Evolutionary conservation across 2,329 filamentous ascomycete species (phyloP), one percentile per base, ranked within the genome.

Genomic region (Ascochyta koolunga): DNA sequence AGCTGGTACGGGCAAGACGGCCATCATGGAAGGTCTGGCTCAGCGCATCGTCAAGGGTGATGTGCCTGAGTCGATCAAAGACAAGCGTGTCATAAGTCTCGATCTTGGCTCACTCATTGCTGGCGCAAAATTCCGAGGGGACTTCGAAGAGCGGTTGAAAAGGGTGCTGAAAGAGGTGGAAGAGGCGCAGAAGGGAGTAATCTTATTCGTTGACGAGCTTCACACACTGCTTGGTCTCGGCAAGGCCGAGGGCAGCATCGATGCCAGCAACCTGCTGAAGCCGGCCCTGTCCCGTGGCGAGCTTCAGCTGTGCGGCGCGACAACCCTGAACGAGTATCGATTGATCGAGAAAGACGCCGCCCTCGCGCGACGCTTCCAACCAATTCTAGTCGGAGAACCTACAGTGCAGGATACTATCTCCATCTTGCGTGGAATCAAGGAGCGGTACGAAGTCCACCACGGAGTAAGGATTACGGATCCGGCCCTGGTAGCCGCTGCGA

Each of bases 371-470:
- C 85, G 95, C 55, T 98, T 99, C 74, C 95, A 99, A 68, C 93
- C 95, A 0, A 96, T 99, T 52, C 77, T 91, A 31, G 92, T 99
- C n/a, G 90, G 88, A 56, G 95, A 99, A 67, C 95, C 95, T 0
- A 88, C 86, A 0, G 93, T 98, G 0, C 86, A 91, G 63, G 93
- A 97, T 63, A 97, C 95, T 0, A 93, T 99, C 58, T 96, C 91
- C 44, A 98, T 99, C 52, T 80, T 99, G 0, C 87, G 95, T 68
- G 95, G 93, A 42, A 97, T 99, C 79, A 98, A 98, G 71, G 93
- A 98, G 69, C 91, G 92, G 62, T 99, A 99, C 68, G 95, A 98
- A 74, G 91, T 98, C 0, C 95, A 98, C 63, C 95, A 99, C 69
- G 93, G 95, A 76, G 93, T 98, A 0, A 84, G 93, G 48, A 98